Conservation (phyloP, 1,284 basidiomycete species). For the Ganoderma lingzhi region DNA sequence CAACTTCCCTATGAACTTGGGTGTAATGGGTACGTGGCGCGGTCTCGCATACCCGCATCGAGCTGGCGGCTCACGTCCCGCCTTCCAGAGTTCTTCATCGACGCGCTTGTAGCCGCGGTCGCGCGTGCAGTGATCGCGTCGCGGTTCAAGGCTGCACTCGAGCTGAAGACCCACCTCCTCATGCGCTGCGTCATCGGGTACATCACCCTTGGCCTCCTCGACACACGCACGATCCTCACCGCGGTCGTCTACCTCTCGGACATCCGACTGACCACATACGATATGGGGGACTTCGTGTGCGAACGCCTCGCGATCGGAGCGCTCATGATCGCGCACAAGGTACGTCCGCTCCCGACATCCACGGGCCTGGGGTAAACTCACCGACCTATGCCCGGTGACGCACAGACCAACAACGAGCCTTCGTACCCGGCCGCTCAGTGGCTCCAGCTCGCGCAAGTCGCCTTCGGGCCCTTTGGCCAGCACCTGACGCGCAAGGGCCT, state of each 20-base stretch:
- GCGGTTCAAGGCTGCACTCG: slow-evolving; percentile 19
- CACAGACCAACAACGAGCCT: slow-evolving; percentile 61
- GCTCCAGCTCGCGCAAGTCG: neutral
- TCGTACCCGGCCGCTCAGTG: neutral
- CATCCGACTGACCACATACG: slow-evolving; percentile 64
- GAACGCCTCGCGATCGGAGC: slow-evolving; percentile 75
- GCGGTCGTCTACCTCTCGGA: slow-evolving; percentile 68
- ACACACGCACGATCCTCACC: slow-evolving; percentile 59
- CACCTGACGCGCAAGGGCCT: neutral
- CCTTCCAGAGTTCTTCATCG: slow-evolving; percentile 28
- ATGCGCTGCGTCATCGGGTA: slow-evolving; percentile 13
- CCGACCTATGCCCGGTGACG: slow-evolving; percentile 42
- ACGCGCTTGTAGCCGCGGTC: slow-evolving; percentile 19
- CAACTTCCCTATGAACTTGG: slow-evolving; percentile 13
- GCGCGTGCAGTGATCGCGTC: slow-evolving; percentile 19
- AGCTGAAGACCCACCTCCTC: slow-evolving; percentile 18
- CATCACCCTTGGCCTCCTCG: slow-evolving; percentile 44
- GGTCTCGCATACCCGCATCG: neutral
- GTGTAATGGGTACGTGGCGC: slow-evolving; percentile 58
- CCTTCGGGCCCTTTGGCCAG: slow-evolving; percentile 4
- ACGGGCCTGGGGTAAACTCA: slow-evolving; percentile 5
- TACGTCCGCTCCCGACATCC: slow-evolving; percentile 40
- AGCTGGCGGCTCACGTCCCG: neutral
- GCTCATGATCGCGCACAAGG: slow-evolving; percentile 69
- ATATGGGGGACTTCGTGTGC: slow-evolving; percentile 67